phyloP scores from a whole-genome alignment of 192 early-diverging fungal genomes.

The Spinellus fusiger region DNA sequence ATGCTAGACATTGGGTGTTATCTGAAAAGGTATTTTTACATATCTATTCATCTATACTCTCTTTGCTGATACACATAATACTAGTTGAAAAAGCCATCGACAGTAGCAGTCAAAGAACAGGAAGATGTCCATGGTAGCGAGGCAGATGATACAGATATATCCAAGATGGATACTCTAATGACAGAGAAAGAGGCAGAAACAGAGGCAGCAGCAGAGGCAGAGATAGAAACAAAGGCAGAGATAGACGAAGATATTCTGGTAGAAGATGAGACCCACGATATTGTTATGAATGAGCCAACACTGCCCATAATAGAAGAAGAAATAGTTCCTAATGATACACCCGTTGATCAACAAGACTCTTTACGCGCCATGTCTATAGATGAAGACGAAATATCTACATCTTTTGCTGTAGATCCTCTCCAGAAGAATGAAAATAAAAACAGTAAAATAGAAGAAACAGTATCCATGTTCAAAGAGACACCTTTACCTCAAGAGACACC shows the following conservation, averaged over 20 bases:
- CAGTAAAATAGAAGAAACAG: not conserved
- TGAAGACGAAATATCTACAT: not conserved
- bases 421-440: not conserved
- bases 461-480: not conserved
- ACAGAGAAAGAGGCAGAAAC: not conserved
- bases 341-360: not conserved
- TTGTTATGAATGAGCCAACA: slow-evolving; percentile 1
- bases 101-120: too few species aligned
- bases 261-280: not conserved
- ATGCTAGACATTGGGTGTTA: slow-evolving; percentile 47
- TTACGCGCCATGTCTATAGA: not conserved
- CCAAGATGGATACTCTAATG: not conserved
- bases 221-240: not conserved
- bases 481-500: too few species aligned
- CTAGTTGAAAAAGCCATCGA: too few species aligned
- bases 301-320: too few species aligned
- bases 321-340: not conserved
- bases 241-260: slow-evolving; percentile 1
- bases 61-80: not conserved
- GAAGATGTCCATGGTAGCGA: not conserved
- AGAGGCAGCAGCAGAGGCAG: not conserved
- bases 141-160: not conserved
- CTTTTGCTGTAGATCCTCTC: not conserved
- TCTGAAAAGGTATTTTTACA: slow-evolving; percentile 29
- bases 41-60: not conserved